Percentiles rank a stretch among this genome's conserved stretches.
These are phyloP conservation scores for Pelargonium australe DNA, from an alignment of 441 rosid species.

Conservation along the genomic window DNA sequence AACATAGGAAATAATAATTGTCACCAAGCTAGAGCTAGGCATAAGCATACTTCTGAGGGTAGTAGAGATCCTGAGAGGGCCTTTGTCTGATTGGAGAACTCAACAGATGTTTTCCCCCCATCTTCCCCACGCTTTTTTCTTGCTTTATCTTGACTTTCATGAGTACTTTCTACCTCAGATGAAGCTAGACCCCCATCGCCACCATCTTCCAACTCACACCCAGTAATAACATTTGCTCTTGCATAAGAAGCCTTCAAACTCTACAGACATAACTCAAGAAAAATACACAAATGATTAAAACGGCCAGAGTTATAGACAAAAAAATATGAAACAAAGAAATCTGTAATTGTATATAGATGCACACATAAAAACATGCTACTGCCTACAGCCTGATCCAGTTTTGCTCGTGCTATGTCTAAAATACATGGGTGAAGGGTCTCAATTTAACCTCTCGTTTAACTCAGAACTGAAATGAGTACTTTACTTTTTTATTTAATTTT, in stretches of 20 bases:
- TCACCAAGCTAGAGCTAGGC: conserved; percentile 12
- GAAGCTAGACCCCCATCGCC: conserved; percentile 29
- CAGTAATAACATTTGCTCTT: conserved; percentile 51
- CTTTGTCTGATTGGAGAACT: conserved; percentile 34
- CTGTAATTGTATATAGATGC: neutral
- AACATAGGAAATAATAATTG: conserved; percentile 4
- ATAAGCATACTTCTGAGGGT: conserved; percentile 63
- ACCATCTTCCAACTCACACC: conserved; percentile 30
- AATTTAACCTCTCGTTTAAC: too few relatives aligned
- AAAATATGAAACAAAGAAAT: neutral
- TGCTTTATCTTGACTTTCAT: conserved; percentile 25
- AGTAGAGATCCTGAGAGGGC: conserved; percentile 44
- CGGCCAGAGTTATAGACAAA: neutral
- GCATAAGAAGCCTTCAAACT: conserved; percentile 32
- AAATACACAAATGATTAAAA: neutral
- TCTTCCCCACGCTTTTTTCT: conserved; percentile 29
- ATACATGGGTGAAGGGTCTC: neutral
- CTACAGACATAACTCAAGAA: conserved; percentile 35
- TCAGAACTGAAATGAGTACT: too few relatives aligned
- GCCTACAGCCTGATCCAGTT: neutral
- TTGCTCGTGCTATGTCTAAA: neutral
- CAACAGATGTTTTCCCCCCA: conserved; percentile 21
- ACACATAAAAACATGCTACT: neutral
- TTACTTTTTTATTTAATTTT: too few relatives aligned
- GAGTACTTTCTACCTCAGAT: conserved; percentile 34